These are phyloP conservation scores for Fusarium liriodendri DNA, from an alignment of 2,329 filamentous ascomycete species.

Conservation along the genomic window DNA sequence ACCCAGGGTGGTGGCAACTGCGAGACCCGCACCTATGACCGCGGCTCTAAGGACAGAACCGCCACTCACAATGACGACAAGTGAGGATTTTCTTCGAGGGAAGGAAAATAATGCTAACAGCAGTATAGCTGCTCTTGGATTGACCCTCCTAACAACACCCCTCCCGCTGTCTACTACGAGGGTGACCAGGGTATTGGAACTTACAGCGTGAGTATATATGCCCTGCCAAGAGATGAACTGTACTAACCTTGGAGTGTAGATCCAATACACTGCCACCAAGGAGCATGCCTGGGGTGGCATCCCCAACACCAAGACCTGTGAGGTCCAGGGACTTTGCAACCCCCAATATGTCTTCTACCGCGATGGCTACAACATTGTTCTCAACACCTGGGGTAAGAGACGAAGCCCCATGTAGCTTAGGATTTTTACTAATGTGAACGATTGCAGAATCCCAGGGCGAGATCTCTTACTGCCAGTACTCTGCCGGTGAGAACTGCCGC, in stretches of 20 bases:
- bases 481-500: neutral
- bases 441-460: constrained; percentile 1
- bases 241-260: neutral
- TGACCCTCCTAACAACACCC: neutral
- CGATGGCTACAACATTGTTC: constrained; percentile 1
- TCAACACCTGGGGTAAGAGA: constrained; percentile 5
- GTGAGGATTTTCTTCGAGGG: neutral
- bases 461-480: neutral
- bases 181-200: constrained; percentile 7
- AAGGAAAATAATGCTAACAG: neutral
- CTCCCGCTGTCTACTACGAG: constrained; percentile 6
- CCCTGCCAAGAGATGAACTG: neutral
- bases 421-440: neutral
- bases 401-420: too few species aligned
- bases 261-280: constrained; percentile 13
- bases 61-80: neutral
- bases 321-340: constrained; percentile 4
- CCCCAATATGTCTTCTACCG: constrained; percentile 12
- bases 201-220: neutral
- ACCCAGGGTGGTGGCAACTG: constrained; percentile 11
- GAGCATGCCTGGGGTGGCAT: constrained; percentile 6
- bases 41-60: neutral
- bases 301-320: neutral
- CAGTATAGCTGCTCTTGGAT: constrained; percentile 4
- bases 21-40: constrained; percentile 8